Base-by-base conservation (phyloP, 2,329 filamentous ascomycete genomes). In the Colletotrichum magnum region DNA sequence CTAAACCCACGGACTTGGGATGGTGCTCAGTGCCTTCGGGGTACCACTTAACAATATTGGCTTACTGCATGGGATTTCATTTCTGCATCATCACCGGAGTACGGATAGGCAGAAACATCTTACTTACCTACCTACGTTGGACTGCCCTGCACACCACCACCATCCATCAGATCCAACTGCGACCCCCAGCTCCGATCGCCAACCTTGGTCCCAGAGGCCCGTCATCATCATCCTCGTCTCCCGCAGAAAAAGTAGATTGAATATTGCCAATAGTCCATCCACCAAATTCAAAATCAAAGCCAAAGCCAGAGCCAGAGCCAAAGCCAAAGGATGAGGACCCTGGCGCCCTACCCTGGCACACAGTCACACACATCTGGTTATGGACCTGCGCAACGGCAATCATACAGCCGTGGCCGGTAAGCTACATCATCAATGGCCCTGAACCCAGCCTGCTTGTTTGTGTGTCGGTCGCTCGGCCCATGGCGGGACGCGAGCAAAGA, bases 241-340 rank as follows among this genome's bases (percentile, higher is more conserved):
- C 36, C 52, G 39, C 59, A 28, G 26, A 36, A 47, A n/a, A 51
- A 21, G n/a, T 24, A 43, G 24, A 64, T 58, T 47, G 54, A 32
- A 45, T 39, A 59, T 51, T 69, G 66, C 28, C 61, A 65, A 68
- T 65, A 68, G 50, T 36, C 21, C 28, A 50, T 47, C 28, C 26
- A n/a, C 28, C 16, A 36, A 36, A 36, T 7, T 10, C 7, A 36
- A 36, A 36, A 6, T 1, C 9, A 10, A 36, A 36, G 32, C 32
- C 7, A 36, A 10, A 36, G 7, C 32, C 32, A 36, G 32, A 36
- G 32, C 32, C 32, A 36, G 32, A 36, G 9, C 10, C 32, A 32
- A 9, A 32, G 28, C 28, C 28, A 36, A 36, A 36, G 9, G 32
- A 36, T 6, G 7, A 36, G 2, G 32, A 36, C 7, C 32, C 32